Evolutionary conservation across 2,329 filamentous ascomycete species (phyloP), one percentile per base, ranked within the genome.

Genomic region (Ophiostoma perfectum): DNA sequence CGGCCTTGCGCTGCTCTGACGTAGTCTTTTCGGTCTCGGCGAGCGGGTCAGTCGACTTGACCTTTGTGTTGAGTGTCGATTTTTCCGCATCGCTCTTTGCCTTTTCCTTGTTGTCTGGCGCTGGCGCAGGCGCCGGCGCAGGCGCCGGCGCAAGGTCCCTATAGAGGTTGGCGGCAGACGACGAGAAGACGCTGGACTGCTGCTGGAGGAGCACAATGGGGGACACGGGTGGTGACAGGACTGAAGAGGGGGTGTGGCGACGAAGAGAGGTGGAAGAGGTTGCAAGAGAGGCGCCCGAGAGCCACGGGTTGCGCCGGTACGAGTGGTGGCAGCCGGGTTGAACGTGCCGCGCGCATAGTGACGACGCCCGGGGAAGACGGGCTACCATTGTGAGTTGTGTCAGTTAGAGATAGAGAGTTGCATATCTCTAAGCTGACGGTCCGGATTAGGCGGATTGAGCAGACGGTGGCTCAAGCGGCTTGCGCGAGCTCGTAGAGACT

Each of bases 1-100:
- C 95, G 8, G 93, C 94, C 80, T 93, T 96, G 74, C 95, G 88
- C 83, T 99, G 96, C 79, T 97, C 92, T 74, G 93, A 88, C 27
- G 88, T 89, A 66, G 87, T 88, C 75, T 86, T 88, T 70, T 90
- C 84, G 75, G 90, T 83, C 12, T 84, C 80, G 27, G 90, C 84
- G 60, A 93, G 78, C 42, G 86, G 83, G 73, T 89, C 87, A 12
- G 60, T 44, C 9, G 68, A 14, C 39, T 66, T 68, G 38, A n/a
- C n/a, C n/a, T 64, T 47, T n/a, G n/a, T 9, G 64, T n/a, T 64
- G 38, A n/a, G 38, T 3, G 42, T 55, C 3, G 38, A 44, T 38
- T 66, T 68, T 36, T 44, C n/a, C 16, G 65, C 27, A 39, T 49
- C 64, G 16, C n/a, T 38, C n/a, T 52, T 55, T 11, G n/a, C 16